Base-by-base conservation (phyloP, 1,139 yeast species). In the Scheffersomyces illinoinensis region DNA sequence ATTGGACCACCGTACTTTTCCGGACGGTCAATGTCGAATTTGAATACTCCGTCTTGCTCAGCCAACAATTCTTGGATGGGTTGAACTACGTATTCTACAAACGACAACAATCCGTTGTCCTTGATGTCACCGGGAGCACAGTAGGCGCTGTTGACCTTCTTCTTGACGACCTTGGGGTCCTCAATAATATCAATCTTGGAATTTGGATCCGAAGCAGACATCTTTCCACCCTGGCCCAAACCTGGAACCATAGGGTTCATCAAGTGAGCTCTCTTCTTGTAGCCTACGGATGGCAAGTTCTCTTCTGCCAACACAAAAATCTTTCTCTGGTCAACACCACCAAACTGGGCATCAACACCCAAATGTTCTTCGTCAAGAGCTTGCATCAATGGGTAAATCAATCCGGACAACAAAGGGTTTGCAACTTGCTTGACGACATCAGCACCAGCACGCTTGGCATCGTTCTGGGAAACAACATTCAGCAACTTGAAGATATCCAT, bases 181-280 rank as follows among this genome's bases (percentile, higher is more conserved):
- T 96, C 99, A 64, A 93, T 78, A 55, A 96, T 76, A 71, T 95
- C 99, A 63, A 95, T 93, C 79, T 96, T 96, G 59, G 98, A 93
- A 81, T 93, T 95, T 67, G 99, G 98, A 78, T 95, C 99, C 39
- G 97, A 91, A 0, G 99, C 98, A 71, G 98, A 92, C 99, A 96
- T 96, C 75, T 96, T 96, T 68, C 96, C 99, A 68, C 98, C 98
- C 78, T 93, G 97, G 52, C 90, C 88, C 70, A 96, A 85, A 58
- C 99, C 99, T 54, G 99, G 99, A 53, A 96, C 97, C 99, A 96
- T 95, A 58, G 92, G 93, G 79, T 95, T 96, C 99, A 96, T 96
- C 73, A 96, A 84, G 78, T 96, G 99, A 46, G 96, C 98, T 72
- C 99, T 88, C 83, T 96, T 96, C 78, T 91, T 91, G 88, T 93